phyloP scores from a whole-genome alignment of 2,329 filamentous ascomycete species.

The Hirsutella minnesotensis region DNA sequence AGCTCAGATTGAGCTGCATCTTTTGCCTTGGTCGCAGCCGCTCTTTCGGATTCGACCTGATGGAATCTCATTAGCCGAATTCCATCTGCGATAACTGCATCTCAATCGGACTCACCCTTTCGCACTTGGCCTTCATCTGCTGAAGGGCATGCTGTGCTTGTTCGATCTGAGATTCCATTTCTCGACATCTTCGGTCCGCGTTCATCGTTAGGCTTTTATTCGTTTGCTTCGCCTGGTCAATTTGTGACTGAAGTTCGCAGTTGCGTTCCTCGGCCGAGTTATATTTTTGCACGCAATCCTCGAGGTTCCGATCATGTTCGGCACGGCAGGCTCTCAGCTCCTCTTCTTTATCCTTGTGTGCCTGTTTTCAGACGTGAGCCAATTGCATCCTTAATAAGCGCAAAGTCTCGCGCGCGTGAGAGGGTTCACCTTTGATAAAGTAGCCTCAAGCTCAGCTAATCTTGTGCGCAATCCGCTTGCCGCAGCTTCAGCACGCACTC shows the following conservation, averaged over 20 bases:
- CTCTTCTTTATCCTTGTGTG: too few relatives aligned
- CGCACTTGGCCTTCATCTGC: slow-evolving; percentile 11
- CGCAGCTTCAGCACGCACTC: too few relatives aligned
- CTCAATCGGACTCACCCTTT: slow-evolving; percentile 12
- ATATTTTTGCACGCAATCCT: slow-evolving; percentile 5
- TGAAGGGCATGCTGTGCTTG: too few relatives aligned
- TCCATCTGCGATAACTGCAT: neutral
- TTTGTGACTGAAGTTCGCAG: slow-evolving; percentile 15
- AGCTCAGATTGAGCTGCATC: slow-evolving; percentile 58
- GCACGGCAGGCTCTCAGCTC: neutral
- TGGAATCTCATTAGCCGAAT: neutral
- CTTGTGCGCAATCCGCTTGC: too few relatives aligned
- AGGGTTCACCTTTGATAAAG: too few relatives aligned
- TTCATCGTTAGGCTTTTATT: too few relatives aligned
- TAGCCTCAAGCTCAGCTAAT: too few relatives aligned
- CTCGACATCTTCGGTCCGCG: too few relatives aligned
- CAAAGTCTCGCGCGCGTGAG: too few relatives aligned
- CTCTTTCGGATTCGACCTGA: slow-evolving; percentile 19
- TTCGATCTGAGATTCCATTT: too few relatives aligned
- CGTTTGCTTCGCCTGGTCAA: slow-evolving; percentile 9
- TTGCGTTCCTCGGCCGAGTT: slow-evolving; percentile 11
- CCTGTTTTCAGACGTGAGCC: too few relatives aligned
- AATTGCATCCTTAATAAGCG: too few relatives aligned
- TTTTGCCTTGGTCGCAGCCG: slow-evolving; percentile 46
- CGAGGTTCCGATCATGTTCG: neutral